Evolutionary conservation across 345 rosid species (phyloP).

Genomic region (Syzygium grande): DNA sequence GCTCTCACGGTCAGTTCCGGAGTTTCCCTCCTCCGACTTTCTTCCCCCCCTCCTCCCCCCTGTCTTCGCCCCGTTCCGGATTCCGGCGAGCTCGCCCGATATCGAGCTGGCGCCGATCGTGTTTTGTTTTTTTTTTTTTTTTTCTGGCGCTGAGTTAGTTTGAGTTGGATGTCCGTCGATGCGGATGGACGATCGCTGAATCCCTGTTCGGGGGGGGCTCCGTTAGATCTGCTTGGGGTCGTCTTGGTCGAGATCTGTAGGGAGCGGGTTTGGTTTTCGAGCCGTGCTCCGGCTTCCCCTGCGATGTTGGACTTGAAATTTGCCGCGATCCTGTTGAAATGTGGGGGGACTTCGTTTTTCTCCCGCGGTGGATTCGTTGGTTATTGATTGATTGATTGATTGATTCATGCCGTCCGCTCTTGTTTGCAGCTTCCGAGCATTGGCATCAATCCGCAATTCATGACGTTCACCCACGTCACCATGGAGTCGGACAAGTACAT

Average conservation of each 20-base stretch:
- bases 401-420: not conserved
- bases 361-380: not conserved
- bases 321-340: not conserved
- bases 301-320: no score
- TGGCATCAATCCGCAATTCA: conserved; percentile 74
- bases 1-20: conserved; percentile 19
- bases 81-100: not conserved
- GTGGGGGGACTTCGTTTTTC: not conserved
- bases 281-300: not conserved
- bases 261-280: not conserved
- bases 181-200: not conserved
- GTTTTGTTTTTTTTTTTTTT: not conserved
- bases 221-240: not conserved
- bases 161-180: not conserved
- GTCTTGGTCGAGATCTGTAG: not conserved
- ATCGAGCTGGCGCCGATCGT: not conserved
- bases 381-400: not conserved
- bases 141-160: not conserved
- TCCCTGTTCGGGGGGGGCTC: not conserved
- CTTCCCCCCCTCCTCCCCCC: not conserved
- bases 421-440: conserved; percentile 54
- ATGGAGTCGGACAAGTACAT: conserved; percentile 89
- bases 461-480: conserved; percentile 71
- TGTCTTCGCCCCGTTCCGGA: not conserved
- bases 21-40: not conserved